Evolutionary conservation across 2,329 filamentous ascomycete genomes (phyloP).

Genomic region (Aspergillus eucalypticola): DNA sequence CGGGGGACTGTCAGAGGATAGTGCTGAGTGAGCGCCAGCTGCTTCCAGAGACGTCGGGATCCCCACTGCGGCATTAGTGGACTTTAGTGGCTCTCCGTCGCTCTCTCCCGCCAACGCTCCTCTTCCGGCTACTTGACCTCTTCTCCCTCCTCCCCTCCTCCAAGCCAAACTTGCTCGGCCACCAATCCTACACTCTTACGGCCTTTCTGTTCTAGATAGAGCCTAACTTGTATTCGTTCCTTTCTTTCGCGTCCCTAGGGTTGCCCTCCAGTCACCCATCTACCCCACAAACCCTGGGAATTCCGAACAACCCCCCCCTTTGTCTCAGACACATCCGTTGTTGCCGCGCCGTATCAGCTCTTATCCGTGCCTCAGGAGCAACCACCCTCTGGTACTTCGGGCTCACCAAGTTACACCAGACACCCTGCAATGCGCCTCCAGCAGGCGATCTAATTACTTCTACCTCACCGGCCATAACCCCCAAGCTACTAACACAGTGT

Average conservation of each 20-base stretch:
- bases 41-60: not conserved
- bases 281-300: not conserved
- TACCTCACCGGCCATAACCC: not conserved
- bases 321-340: slow-evolving; percentile 6
- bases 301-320: slow-evolving; percentile 1
- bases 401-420: not conserved
- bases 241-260: not conserved
- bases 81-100: slow-evolving; percentile 10
- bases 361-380: slow-evolving; percentile 17
- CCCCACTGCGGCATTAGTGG: slow-evolving; percentile 3
- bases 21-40: not conserved
- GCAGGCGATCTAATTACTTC: slow-evolving; percentile 10
- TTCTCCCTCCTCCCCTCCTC: slow-evolving; percentile 2
- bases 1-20: not conserved
- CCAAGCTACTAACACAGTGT: slow-evolving; percentile 10
- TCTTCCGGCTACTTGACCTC: slow-evolving; percentile 13
- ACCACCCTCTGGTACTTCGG: slow-evolving; percentile 12
- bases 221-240: not conserved
- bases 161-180: not conserved
- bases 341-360: slow-evolving; percentile 14
- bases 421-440: slow-evolving; percentile 23
- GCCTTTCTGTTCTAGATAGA: not conserved
- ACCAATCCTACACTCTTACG: not conserved
- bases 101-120: not conserved
- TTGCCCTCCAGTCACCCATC: not conserved